Evolutionary conservation across 805 yeast species (phyloP).

Genomic region (Candida glaebosa): DNA sequence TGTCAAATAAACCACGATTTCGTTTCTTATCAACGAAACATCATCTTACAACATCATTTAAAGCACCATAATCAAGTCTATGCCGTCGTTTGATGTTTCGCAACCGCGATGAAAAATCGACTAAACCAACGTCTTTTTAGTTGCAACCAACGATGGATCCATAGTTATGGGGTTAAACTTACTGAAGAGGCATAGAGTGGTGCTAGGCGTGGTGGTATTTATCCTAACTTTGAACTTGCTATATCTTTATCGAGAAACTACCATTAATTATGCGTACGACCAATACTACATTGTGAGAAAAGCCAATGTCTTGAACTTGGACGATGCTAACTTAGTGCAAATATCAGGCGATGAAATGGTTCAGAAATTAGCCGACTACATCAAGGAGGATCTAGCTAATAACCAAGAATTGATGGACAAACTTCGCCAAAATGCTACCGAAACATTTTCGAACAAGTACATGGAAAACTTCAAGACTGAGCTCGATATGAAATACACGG

Average conservation of each 20-base stretch:
- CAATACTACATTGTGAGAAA: constrained; percentile 6
- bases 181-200: not conserved
- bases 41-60: too few relatives aligned
- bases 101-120: too few relatives aligned
- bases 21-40: too few relatives aligned
- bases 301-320: not conserved
- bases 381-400: not conserved
- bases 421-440: constrained; percentile 4
- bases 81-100: too few relatives aligned
- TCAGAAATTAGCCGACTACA: not conserved
- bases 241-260: not conserved
- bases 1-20: too few relatives aligned
- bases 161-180: constrained; percentile 4
- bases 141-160: not conserved
- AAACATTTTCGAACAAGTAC: constrained; percentile 9
- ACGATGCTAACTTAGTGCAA: not conserved
- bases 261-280: not conserved
- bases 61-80: too few relatives aligned
- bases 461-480: constrained; percentile 8
- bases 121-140: too few relatives aligned
- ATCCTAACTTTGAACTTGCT: not conserved
- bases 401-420: constrained; percentile 1
- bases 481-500: constrained; percentile 10
- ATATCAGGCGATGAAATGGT: constrained; percentile 3
- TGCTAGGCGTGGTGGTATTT: not conserved